phyloP scores from a whole-genome alignment of 805 yeast genomes.

The Candida krabiensis region DNA sequence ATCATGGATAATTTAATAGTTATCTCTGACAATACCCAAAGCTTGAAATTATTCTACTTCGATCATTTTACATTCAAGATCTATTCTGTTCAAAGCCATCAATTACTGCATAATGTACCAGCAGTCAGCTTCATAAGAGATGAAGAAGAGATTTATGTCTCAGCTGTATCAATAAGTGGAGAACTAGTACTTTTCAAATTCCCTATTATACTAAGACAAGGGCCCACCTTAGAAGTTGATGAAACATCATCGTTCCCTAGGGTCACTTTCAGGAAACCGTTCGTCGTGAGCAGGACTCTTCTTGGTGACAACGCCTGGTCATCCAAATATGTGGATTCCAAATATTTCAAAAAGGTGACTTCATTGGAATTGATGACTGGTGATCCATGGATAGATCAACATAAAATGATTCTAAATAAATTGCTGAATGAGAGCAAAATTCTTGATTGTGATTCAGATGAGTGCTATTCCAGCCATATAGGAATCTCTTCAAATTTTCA shows the following conservation, averaged over 20 bases:
- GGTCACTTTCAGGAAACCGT: conserved; percentile 35
- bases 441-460: conserved; percentile 41
- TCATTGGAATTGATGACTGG: conserved; percentile 50
- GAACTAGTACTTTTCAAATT: conserved; percentile 44
- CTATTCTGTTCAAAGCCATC: conserved; percentile 35
- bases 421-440: conserved; percentile 42
- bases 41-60: conserved; percentile 41
- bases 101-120: conserved; percentile 56
- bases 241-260: conserved; percentile 9
- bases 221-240: conserved; percentile 10
- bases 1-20: conserved; percentile 40
- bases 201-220: conserved; percentile 13
- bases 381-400: conserved; percentile 39
- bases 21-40: conserved; percentile 55
- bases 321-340: conserved; percentile 37
- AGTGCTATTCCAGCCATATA: conserved; percentile 38
- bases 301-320: conserved; percentile 58
- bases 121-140: conserved; percentile 41
- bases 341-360: conserved; percentile 48
- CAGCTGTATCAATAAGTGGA: conserved; percentile 44
- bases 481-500: conserved; percentile 39
- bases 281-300: conserved; percentile 31
- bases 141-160: conserved; percentile 28
- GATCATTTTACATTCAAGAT: conserved; percentile 13
- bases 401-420: conserved; percentile 23